A percentile compares a stretch with the other conserved stretches of the same genome.
Evolutionary conservation across 2,329 filamentous ascomycete species (phyloP).

Genomic region (Ascochyta pisi): DNA sequence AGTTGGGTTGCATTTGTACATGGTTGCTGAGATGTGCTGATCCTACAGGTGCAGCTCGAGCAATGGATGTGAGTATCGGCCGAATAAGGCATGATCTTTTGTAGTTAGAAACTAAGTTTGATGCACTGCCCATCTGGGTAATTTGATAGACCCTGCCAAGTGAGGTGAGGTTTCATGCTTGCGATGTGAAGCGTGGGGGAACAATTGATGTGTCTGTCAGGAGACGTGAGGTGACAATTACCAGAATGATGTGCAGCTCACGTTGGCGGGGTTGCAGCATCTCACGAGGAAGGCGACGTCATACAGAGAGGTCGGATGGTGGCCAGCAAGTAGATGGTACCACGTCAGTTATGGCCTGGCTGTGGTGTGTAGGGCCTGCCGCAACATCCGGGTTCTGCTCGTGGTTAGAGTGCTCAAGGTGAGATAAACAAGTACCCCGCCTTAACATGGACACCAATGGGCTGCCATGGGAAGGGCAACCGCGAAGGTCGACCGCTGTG

Average conservation of each 20-base stretch:
- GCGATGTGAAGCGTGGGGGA: conserved; percentile 12
- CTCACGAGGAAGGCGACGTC: conserved; percentile 6
- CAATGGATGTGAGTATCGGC: not conserved
- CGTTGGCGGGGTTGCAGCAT: not conserved
- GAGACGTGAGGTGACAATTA: not conserved
- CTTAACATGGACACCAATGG: not conserved
- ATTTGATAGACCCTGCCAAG: conserved; percentile 20
- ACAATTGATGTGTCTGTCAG: no score
- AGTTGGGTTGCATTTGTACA: not conserved
- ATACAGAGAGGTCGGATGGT: conserved; percentile 10
- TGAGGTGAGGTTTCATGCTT: conserved; percentile 13
- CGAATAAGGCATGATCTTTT: not conserved
- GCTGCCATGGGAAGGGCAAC: not conserved
- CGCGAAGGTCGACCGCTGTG: conserved; percentile 5
- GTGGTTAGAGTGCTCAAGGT: conserved; percentile 5
- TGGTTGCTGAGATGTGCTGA: not conserved
- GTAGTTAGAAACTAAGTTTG: conserved; percentile 1
- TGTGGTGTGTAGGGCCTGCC: not conserved
- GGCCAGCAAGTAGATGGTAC: not conserved
- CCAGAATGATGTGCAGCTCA: not conserved
- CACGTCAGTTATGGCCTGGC: not conserved
- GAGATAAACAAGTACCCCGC: conserved; percentile 11
- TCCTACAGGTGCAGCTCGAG: not conserved
- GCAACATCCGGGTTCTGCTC: conserved; percentile 9
- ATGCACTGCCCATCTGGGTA: conserved; percentile 6